These are phyloP conservation scores for Botrytis cinerea DNA, from an alignment of 2,329 filamentous ascomycete species.

Conservation along the genomic window DNA sequence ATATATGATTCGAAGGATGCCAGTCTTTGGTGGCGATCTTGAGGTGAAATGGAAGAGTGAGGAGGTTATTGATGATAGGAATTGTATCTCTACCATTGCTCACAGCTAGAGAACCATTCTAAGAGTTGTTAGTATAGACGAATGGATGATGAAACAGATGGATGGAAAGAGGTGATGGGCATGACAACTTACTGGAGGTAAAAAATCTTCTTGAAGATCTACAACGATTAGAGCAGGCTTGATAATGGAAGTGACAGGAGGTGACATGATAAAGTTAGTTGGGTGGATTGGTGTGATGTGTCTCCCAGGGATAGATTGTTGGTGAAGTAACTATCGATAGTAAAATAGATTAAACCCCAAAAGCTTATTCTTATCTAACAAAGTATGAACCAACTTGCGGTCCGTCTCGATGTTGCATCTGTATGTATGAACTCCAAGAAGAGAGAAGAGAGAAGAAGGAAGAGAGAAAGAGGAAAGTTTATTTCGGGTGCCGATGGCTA, in stretches of 20 bases:
- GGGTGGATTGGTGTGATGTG: not conserved
- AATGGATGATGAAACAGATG: not conserved
- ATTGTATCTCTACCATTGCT: conserved; percentile 69
- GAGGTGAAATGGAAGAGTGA: conserved; percentile 68
- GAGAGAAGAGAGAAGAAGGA: not conserved
- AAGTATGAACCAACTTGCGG: conserved; percentile 10
- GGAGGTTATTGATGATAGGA: conserved; percentile 71
- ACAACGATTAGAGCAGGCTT: conserved; percentile 70
- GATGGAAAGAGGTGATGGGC: not conserved
- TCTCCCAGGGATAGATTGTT: not conserved
- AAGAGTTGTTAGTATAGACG: conserved; percentile 4
- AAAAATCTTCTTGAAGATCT: conserved; percentile 94
- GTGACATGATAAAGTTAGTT: conserved; percentile 18
- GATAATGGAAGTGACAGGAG: conserved; percentile 37
- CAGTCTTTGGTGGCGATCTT: conserved; percentile 91
- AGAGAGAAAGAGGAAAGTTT: not conserved
- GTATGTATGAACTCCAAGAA: not conserved
- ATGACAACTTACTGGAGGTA: conserved; percentile 70
- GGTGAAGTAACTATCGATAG: conserved; percentile 2
- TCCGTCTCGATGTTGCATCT: not conserved
- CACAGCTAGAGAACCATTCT: conserved; percentile 89
- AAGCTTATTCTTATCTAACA: conserved; percentile 5
- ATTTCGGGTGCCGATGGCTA: not conserved
- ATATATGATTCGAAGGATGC: conserved; percentile 81
- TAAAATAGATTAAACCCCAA: not conserved